phyloP scores from a whole-genome alignment of 164 flowering plant genomes.

The Chimonanthus salicifolius region DNA sequence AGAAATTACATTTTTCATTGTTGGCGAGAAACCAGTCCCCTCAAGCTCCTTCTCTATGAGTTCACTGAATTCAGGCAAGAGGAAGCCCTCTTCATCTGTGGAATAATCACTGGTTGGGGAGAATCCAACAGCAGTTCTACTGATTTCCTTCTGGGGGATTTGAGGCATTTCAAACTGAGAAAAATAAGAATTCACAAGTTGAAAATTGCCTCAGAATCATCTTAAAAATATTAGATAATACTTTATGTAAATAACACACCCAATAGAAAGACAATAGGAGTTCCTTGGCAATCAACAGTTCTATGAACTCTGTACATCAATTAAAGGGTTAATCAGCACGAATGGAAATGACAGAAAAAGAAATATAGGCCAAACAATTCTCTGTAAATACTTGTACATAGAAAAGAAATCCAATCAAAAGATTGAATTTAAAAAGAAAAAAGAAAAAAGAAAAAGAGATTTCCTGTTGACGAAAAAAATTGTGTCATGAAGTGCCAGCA shows the following conservation, averaged over 20 bases:
- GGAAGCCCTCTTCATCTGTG: conserved; percentile 44
- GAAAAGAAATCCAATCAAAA: background rate
- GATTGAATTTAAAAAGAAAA: background rate
- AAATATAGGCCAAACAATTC: background rate
- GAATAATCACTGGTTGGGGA: conserved; percentile 34
- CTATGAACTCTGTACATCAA: background rate
- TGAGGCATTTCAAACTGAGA: conserved; percentile 29
- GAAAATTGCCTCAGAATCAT: background rate
- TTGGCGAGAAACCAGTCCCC: conserved; percentile 21
- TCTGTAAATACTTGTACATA: background rate
- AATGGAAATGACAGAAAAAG: background rate
- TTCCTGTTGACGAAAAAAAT: background rate
- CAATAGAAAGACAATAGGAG: background rate
- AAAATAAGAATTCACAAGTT: background rate
- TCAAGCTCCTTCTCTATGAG: conserved; percentile 44
- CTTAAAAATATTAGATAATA: background rate
- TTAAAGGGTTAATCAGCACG: background rate
- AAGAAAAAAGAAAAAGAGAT: background rate
- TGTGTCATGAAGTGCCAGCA: background rate
- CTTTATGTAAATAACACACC: background rate
- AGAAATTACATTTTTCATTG: background rate
- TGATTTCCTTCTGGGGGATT: conserved; percentile 13
- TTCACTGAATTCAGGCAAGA: conserved; percentile 60
- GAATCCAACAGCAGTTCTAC: conserved; percentile 17
- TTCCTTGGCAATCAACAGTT: background rate